phyloP scores from a whole-genome alignment of 2,329 filamentous ascomycete genomes.

The Diplocarpon rosae region DNA sequence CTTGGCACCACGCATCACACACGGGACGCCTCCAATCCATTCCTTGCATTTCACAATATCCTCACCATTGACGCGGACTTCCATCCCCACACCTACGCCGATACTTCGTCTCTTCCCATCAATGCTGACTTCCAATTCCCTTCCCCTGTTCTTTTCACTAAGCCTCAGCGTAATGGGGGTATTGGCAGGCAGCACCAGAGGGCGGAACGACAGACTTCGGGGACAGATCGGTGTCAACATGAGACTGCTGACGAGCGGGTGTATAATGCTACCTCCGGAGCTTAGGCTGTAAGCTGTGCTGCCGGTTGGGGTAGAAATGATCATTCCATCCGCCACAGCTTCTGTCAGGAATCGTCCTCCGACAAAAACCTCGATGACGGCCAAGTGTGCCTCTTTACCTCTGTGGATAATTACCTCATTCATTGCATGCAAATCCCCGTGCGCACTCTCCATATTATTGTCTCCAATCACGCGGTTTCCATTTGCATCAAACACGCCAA shows the following conservation, averaged over 20 bases:
- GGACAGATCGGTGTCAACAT: conserved; percentile 92
- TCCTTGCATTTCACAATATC: conserved; percentile 44
- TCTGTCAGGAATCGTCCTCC: conserved; percentile 85
- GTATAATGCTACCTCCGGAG: conserved; percentile 84
- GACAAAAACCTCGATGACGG: conserved; percentile 83
- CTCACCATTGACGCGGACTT: conserved; percentile 83
- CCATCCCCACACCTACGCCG: conserved; percentile 63
- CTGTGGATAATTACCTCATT: conserved; percentile 94
- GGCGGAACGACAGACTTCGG: conserved; percentile 81
- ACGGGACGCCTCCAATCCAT: conserved; percentile 76
- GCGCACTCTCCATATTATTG: conserved; percentile 24
- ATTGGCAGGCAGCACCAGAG: conserved; percentile 77
- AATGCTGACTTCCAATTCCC: conserved; percentile 69
- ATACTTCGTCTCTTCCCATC: conserved; percentile 58
- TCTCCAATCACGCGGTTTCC: conserved; percentile 45
- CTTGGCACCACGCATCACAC: conserved; percentile 59
- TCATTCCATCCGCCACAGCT: conserved; percentile 88
- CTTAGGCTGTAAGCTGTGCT: conserved; percentile 94
- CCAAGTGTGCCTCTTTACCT: conserved; percentile 79
- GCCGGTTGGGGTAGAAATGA: conserved; percentile 87
- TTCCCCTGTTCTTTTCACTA: conserved; percentile 67
- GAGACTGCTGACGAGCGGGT: conserved; percentile 80
- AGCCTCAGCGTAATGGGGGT: conserved; percentile 74
- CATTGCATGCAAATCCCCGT: conserved; percentile 52
- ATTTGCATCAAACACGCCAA: conserved; percentile 66